A percentile compares a stretch with the other conserved stretches of the same genome.
Evolutionary conservation across 805 yeast genomes (phyloP).

Genomic region (Spathaspora arborariae): DNA sequence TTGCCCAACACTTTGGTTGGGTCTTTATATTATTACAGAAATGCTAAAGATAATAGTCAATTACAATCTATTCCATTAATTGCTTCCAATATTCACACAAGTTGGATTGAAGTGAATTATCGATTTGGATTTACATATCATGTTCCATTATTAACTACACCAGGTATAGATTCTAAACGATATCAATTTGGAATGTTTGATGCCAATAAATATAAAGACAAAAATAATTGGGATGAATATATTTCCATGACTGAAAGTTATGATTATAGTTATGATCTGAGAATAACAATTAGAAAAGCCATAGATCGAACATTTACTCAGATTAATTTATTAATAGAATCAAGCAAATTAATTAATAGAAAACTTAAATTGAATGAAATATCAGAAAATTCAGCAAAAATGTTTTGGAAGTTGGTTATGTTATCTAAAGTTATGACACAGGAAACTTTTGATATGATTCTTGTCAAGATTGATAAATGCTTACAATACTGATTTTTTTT

Average conservation of each 20-base stretch:
- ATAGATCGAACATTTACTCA: slow-evolving; percentile 7
- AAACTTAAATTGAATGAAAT: slow-evolving; percentile 4
- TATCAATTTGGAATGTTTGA: slow-evolving; percentile 8
- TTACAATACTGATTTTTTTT: not conserved
- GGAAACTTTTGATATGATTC: slow-evolving; percentile 3
- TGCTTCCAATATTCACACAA: slow-evolving; percentile 20
- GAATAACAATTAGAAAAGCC: slow-evolving; percentile 9
- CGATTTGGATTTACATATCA: slow-evolving; percentile 17
- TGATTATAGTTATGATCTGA: slow-evolving; percentile 13
- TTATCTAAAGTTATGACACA: slow-evolving; percentile 7
- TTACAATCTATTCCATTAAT: slow-evolving; percentile 19
- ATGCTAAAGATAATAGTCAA: not conserved
- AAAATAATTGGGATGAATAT: slow-evolving; percentile 16
- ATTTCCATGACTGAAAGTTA: slow-evolving; percentile 19
- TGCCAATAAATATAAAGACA: slow-evolving; percentile 4
- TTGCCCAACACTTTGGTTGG: slow-evolving; percentile 28
- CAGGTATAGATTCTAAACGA: slow-evolving; percentile 21
- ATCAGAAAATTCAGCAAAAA: not conserved
- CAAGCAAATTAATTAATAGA: not conserved
- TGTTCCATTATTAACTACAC: slow-evolving; percentile 27
- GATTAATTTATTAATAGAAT: slow-evolving; percentile 1
- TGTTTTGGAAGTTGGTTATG: slow-evolving; percentile 10
- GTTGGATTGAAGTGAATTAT: slow-evolving; percentile 26
- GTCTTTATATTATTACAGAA: slow-evolving; percentile 11
- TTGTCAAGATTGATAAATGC: slow-evolving; percentile 4